These are phyloP conservation scores for Fusarium xyrophilum DNA, from an alignment of 2,329 filamentous ascomycete genomes.

Conservation along the genomic window DNA sequence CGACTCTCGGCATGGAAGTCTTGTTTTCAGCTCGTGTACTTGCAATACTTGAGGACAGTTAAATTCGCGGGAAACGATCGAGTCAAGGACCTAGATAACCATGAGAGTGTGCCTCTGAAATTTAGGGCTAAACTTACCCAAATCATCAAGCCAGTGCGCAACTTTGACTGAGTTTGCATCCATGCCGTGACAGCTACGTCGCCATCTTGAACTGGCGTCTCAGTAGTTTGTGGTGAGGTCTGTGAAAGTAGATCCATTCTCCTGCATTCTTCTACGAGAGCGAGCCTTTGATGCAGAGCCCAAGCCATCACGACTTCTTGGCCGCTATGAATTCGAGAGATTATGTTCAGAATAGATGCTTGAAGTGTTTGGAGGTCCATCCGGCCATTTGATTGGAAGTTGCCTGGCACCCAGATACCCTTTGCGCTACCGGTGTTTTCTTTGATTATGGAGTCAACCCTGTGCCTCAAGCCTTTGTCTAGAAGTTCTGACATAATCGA, in stretches of 20 bases:
- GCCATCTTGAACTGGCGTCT: background rate
- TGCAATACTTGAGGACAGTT: constrained; percentile 8
- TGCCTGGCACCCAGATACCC: constrained; percentile 1
- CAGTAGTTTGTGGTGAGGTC: background rate
- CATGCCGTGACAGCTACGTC: background rate
- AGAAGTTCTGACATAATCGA: constrained; percentile 1
- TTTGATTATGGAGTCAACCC: background rate
- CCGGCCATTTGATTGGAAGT: background rate
- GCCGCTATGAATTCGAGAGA: constrained; percentile 6
- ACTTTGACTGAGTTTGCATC: constrained; percentile 4
- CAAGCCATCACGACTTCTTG: background rate
- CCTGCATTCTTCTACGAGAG: constrained; percentile 4
- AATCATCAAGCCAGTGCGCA: constrained; percentile 14
- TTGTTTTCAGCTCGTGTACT: constrained; percentile 7
- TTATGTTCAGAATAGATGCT: constrained; percentile 1
- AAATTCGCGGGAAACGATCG: constrained; percentile 11
- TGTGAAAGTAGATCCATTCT: constrained; percentile 6
- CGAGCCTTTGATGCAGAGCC: constrained; percentile 3
- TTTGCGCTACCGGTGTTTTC: background rate
- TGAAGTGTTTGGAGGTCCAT: constrained; percentile 4
- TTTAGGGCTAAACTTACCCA: constrained; percentile 1
- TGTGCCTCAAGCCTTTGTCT: background rate
- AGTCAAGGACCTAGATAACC: constrained; percentile 5
- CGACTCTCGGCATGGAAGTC: constrained; percentile 8
- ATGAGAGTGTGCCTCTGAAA: background rate